Evolutionary conservation across 352 stramenopile species (phyloP), one percentile per base, ranked within the genome.

Genomic region (Phytopythium boreale): DNA sequence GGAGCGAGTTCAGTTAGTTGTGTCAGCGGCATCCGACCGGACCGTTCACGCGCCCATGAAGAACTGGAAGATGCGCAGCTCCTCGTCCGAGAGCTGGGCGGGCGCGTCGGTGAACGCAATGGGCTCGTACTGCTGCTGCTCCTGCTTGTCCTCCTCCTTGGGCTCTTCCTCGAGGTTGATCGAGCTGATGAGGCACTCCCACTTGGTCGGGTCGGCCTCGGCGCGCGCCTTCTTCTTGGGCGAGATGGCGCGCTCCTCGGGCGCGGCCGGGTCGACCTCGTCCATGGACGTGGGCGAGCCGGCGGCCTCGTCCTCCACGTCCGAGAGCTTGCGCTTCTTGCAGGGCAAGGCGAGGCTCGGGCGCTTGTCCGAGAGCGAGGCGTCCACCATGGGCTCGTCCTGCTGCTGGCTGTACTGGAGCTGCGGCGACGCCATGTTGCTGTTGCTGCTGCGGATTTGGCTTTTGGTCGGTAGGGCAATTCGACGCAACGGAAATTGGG

Each of bases 321-420:
- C 62, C 12, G 71, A 81, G 24, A 76, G 62, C 66, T 84, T 85
- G 67, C 79, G 79, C 74, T 87, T 87, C 53, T 73, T 63, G 24
- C 14, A 22, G 49, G 70, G 69, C 37, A 75, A 70, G 39, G 72
- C 72, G 26, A 87, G 39, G 53, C 44, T 71, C 24, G 74, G 76
- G 20, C 76, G 76, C 66, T 80, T 80, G 65, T 76, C 64, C 27
- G 26, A 39, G 17, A 58, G 64, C 51, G 61, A 63, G 41, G 59
- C 26, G 59, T 69, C 60, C 43, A 63, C 47, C n/a, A 56, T 50
- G 39, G 61, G 55, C 61, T 75, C 59, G 34, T 75, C 58, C 41
- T 66, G 74, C 37, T 69, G 62, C 29, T 69, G 43, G 49, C 56
- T 66, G 31, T 66, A 59, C 39, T n/a, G 57, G 43, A 57, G 59